Conservation (phyloP, 83 land plant species). For the Picea abies region DNA sequence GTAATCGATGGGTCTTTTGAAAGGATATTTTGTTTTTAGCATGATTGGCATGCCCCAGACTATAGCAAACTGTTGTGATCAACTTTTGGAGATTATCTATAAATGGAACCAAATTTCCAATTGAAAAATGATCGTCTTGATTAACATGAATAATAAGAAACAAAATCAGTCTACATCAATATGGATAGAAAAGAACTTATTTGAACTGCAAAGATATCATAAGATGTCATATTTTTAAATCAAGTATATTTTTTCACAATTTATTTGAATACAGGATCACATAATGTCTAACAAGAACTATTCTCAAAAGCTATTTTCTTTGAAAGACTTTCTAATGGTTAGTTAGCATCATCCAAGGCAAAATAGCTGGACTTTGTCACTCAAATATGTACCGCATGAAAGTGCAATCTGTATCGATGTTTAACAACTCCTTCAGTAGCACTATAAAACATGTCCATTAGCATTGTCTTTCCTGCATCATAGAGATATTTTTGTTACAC, state of each 20-base stretch:
- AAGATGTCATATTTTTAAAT: not conserved
- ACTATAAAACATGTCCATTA: slow-evolving; percentile 94
- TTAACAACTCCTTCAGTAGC: slow-evolving; percentile 81
- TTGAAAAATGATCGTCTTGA: not conserved
- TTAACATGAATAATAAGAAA: too few species aligned
- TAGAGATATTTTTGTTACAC: not conserved
- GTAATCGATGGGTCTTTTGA: too few species aligned
- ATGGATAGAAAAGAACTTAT: too few species aligned
- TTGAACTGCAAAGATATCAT: not conserved
- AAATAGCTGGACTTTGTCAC: not conserved
- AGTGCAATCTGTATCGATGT: slow-evolving; percentile 85
- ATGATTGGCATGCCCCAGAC: not conserved
- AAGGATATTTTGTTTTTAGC: too few species aligned
- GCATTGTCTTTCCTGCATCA: slow-evolving; percentile 92
- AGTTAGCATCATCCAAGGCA: not conserved
- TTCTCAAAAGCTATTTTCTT: too few species aligned
- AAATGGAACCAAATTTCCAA: not conserved
- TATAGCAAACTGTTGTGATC: not conserved
- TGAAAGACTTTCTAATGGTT: too few species aligned
- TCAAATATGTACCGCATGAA: slow-evolving; percentile 76
- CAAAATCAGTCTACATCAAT: too few species aligned
- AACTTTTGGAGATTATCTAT: not conserved
- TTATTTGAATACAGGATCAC: not conserved
- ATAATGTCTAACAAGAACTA: not conserved
- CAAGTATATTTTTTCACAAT: not conserved